Base-by-base conservation (phyloP, 345 rosid species). In the Populus davidiana region DNA sequence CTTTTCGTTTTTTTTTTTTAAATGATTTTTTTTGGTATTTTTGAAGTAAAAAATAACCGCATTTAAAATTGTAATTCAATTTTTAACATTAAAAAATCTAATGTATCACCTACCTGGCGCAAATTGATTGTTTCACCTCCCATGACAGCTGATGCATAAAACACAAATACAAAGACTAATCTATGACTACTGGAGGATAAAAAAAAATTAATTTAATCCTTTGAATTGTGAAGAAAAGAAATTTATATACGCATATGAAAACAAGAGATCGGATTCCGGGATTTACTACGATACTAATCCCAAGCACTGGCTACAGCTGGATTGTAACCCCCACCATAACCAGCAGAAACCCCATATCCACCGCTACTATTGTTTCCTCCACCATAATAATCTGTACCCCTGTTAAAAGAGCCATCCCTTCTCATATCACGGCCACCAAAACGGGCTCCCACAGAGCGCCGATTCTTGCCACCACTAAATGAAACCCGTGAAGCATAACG, bases 391-490 rank as follows among this genome's bases (percentile, higher is more conserved):
- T 82, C 84, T 2, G 25, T 36, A 10, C 72, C 79, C 56, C 66
- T 69, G 63, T 33, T 78, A 71, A 29, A 78, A 11, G 79, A 33
- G 39, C 78, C 39, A 9, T 82, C 84, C 64, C 69, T 82, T 44
- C 84, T 75, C 25, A 78, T 63, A 62, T 82, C 84, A 18, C 84
- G 81, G 29, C 81, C 70, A 4, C 84, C 84, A 50, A 82, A 82
- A 9, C 79, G 79, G 18, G 76, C 73, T 21, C 81, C 84, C 29
- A 61, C 78, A 14, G 81, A 8, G 8, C 84, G 67, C 18, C 81
- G 76, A 72, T 78, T 78, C 63, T 75, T 82, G 17, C 79, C 81
- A 21, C 79, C 79, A 27, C 79, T 41, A 12, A 38, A 78, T 5
- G 72, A 39, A 25, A 31, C 73, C 61, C 81, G 67, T 17, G 76